A percentile compares a stretch with the other conserved stretches of the same genome.
phyloP scores from a whole-genome alignment of 2,329 filamentous ascomycete species.

The Fusarium bactridioides region DNA sequence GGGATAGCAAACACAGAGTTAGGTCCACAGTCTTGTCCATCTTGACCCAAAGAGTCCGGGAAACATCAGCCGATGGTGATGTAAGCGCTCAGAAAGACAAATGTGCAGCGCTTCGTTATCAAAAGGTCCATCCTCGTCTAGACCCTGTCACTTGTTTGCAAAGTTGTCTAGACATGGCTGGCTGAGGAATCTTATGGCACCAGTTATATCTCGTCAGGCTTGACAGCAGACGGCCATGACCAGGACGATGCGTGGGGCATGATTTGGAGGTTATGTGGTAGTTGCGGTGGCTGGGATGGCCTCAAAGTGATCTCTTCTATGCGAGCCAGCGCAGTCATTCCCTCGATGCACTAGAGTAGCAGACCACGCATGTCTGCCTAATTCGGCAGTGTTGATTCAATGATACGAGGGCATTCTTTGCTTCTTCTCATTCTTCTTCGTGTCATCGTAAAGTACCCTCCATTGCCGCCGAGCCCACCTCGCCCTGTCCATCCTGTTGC shows the following conservation, averaged over 20 bases:
- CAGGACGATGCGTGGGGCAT: constrained; percentile 15
- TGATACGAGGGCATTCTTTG: background rate
- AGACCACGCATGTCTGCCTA: background rate
- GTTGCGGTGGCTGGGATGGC: constrained; percentile 11
- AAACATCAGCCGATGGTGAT: background rate
- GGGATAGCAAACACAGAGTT: constrained; percentile 14
- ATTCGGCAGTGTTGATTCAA: background rate
- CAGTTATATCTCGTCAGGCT: background rate
- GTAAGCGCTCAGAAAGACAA: constrained; percentile 2
- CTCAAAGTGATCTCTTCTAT: constrained; percentile 8
- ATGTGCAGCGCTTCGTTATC: background rate
- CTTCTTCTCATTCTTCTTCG: background rate
- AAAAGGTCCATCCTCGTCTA: constrained; percentile 1
- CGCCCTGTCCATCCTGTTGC: background rate
- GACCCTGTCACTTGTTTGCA: background rate
- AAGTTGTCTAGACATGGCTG: background rate
- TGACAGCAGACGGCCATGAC: background rate
- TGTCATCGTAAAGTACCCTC: background rate
- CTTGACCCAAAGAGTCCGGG: background rate
- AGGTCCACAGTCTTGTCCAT: constrained; percentile 8
- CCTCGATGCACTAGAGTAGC: background rate
- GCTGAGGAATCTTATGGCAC: background rate
- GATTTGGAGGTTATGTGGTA: background rate
- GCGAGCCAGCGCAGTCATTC: constrained; percentile 1
- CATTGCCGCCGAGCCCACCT: background rate